Conservation (phyloP, 2,329 filamentous ascomycete genomes). For the Talaromyces sp. region DNA sequence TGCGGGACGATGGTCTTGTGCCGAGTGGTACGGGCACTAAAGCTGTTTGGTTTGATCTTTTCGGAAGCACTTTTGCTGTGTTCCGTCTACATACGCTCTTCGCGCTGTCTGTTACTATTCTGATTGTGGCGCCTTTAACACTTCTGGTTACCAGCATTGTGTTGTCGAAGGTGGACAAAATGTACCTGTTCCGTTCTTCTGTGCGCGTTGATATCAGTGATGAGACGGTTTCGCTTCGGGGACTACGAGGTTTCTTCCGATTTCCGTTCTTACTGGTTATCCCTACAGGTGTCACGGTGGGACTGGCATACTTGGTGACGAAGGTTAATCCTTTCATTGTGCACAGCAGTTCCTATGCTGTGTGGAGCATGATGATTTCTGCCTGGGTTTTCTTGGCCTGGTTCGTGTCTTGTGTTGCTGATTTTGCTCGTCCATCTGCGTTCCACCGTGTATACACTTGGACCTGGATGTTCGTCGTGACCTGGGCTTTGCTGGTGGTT, state of each 20-base stretch:
- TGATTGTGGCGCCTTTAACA: slow-evolving; percentile 76
- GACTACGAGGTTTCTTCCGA: slow-evolving; percentile 80
- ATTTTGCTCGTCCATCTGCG: slow-evolving; percentile 80
- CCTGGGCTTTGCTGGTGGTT: slow-evolving; percentile 72
- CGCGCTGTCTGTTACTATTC: slow-evolving; percentile 79
- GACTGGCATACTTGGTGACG: slow-evolving; percentile 71
- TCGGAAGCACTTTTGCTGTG: slow-evolving; percentile 76
- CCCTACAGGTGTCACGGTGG: slow-evolving; percentile 69
- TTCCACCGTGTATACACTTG: slow-evolving; percentile 79
- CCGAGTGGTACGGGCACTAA: slow-evolving; percentile 67
- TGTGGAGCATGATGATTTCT: slow-evolving; percentile 86
- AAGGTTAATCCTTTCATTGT: slow-evolving; percentile 88
- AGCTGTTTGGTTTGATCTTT: slow-evolving; percentile 93
- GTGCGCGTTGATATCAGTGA: slow-evolving; percentile 63
- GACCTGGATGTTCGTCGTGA: slow-evolving; percentile 79
- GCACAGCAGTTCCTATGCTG: slow-evolving; percentile 85
- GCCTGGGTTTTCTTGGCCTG: slow-evolving; percentile 80
- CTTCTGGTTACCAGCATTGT: slow-evolving; percentile 70
- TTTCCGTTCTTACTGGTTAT: slow-evolving; percentile 76
- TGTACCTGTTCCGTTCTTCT: slow-evolving; percentile 79
- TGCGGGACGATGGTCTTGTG: slow-evolving; percentile 62
- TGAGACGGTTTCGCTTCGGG: slow-evolving; percentile 67
- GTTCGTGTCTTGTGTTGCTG: slow-evolving; percentile 77
- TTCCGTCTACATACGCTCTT: slow-evolving; percentile 83
- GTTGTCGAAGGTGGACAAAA: slow-evolving; percentile 73